Evolutionary conservation across 441 rosid genomes (phyloP).

Genomic region (Populus hybrid): DNA sequence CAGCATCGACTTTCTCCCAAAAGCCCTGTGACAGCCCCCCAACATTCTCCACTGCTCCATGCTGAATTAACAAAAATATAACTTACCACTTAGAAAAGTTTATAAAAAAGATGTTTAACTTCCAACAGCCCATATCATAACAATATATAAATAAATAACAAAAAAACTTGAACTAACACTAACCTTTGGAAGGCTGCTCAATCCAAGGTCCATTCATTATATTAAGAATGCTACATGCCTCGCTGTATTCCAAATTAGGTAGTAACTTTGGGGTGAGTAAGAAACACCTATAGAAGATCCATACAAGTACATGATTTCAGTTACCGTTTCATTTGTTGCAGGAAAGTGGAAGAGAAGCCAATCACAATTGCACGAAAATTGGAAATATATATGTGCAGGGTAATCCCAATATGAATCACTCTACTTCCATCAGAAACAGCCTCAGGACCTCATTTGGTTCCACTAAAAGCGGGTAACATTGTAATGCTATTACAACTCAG

Average conservation of each 20-base stretch:
- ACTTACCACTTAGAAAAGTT: background rate
- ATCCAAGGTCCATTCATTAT: conserved; percentile 99
- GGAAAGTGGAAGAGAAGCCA: background rate
- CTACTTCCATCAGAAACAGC: background rate
- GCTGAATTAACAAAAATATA: conserved; percentile 30
- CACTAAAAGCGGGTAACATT: background rate
- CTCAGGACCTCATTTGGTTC: background rate
- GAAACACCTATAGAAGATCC: conserved; percentile 62
- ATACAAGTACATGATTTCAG: background rate
- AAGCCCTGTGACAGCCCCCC: conserved; percentile 59
- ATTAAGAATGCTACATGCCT: conserved; percentile 88
- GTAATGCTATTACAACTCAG: background rate
- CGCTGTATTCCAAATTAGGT: conserved; percentile 81
- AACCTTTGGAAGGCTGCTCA: conserved; percentile 78
- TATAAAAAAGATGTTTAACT: background rate
- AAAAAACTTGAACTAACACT: background rate
- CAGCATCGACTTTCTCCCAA: conserved; percentile 38
- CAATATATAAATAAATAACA: too few relatives aligned
- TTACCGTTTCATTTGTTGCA: background rate
- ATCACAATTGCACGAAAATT: background rate
- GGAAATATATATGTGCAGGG: background rate
- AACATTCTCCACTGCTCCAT: conserved; percentile 73
- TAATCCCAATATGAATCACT: background rate
- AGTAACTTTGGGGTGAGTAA: conserved; percentile 87
- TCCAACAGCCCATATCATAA: background rate